Evolutionary conservation across 1,139 yeast species (phyloP), one percentile per base, ranked within the genome.

Genomic region (Candida sojae): DNA sequence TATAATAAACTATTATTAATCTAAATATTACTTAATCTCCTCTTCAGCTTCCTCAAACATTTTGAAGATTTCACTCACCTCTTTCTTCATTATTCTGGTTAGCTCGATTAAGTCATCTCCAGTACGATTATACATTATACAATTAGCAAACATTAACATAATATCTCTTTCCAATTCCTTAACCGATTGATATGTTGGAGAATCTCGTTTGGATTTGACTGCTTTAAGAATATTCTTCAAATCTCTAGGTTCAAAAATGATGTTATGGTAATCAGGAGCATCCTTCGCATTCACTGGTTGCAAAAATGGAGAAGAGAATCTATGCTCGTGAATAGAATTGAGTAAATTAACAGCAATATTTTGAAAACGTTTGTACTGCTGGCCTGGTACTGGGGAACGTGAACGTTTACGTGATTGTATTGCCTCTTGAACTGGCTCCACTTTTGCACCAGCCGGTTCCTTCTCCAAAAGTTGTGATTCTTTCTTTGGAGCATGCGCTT

Each of bases 61-160:
- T 49, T 78, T 70, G 53, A 83, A 73, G 36, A 80, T 67, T 28
- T 70, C 73, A 29, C 73, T 72, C 8, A 82, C 79, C 44, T 83
- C 88, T 38, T 72, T 67, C 64, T 77, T 79, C 93, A 88, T 87
- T 53, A 83, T 88, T 51, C 79, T 70, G 1, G 91, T 81, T 73
- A 88, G 78, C 39, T 68, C 67, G 28, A 80, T 81, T 57, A 86
- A 75, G 50, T 84, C 89, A 35, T 84, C 80, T 54, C 80, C 84
- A 54, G 82, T 77, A 52, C 81, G 80, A 63, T 88, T 88, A 65
- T 84, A 88, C 95, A 88, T 88, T 12, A 87, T 79, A 33, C 93
- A 88, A 63, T 88, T 88, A 45, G 93, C 88, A 68, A 86, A 86
- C 95, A 88, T 87, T 47, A 84, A 70, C 72, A 84, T 79, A 37